These are phyloP conservation scores for Apium graveolens DNA, from an alignment of 129 eudicot genomes.

Conservation along the genomic window DNA sequence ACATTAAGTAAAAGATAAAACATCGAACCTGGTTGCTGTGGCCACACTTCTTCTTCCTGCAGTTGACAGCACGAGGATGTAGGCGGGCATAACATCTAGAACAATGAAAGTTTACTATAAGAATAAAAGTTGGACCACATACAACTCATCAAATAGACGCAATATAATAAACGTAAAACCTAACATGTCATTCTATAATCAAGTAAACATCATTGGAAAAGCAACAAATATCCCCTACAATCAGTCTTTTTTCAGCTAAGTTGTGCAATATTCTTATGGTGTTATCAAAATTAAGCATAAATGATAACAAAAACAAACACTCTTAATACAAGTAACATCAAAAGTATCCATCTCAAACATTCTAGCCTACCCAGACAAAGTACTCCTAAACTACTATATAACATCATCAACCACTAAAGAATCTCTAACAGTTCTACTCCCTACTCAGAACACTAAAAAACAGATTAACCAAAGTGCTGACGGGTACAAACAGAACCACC, in stretches of 20 bases:
- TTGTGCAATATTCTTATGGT: neutral
- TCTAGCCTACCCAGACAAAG: neutral
- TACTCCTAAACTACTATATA: neutral
- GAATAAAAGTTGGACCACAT: neutral
- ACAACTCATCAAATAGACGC: neutral
- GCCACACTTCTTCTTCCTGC: constrained; percentile 6
- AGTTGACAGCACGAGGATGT: constrained; percentile 56
- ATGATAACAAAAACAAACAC: neutral
- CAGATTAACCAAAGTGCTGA: neutral
- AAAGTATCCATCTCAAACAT: neutral
- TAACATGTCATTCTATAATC: neutral
- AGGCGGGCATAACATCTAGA: constrained; percentile 47
- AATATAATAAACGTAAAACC: neutral
- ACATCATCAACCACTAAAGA: neutral
- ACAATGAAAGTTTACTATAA: neutral
- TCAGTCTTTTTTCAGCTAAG: neutral
- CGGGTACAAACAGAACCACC: neutral
- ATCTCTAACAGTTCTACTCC: neutral
- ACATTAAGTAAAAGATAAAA: neutral
- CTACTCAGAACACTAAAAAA: too few relatives aligned
- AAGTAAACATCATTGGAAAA: too few relatives aligned
- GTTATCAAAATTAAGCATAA: neutral
- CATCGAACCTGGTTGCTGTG: constrained; percentile 36
- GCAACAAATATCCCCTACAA: neutral
- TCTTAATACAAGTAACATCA: neutral